These are phyloP conservation scores for Ephemerocybe angulata DNA, from an alignment of 768 basidiomycete species.

Conservation along the genomic window DNA sequence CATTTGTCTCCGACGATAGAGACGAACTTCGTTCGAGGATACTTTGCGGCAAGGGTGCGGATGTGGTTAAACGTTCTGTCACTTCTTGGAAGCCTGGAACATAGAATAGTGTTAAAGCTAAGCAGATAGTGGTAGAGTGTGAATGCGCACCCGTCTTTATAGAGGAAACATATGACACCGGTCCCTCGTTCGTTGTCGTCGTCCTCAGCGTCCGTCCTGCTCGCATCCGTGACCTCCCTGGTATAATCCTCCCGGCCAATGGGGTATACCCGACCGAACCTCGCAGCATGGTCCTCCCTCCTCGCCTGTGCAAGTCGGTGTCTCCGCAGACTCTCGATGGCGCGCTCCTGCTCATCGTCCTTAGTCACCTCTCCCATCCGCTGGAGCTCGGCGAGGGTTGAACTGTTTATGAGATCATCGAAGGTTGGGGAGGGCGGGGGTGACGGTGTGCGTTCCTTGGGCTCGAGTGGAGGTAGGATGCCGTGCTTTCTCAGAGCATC, in stretches of 20 bases:
- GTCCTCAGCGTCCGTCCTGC: constrained; percentile 61
- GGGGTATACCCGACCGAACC: constrained; percentile 83
- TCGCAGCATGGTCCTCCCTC: constrained; percentile 51
- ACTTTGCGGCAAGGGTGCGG: constrained; percentile 66
- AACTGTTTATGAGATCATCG: constrained; percentile 61
- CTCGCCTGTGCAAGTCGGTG: constrained; percentile 65
- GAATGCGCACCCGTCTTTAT: constrained; percentile 85
- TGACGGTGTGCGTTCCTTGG: constrained; percentile 67
- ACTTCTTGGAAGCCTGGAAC: constrained; percentile 68
- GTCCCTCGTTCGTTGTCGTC: constrained; percentile 73
- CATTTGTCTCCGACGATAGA: constrained; percentile 94
- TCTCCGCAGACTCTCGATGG: constrained; percentile 55
- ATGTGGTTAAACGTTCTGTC: constrained; percentile 73
- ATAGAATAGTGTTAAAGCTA: background rate
- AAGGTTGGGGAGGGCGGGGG: constrained; percentile 76
- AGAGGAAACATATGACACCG: constrained; percentile 90
- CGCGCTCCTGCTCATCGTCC: constrained; percentile 46
- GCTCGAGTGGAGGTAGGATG: constrained; percentile 74
- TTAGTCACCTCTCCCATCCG: constrained; percentile 69
- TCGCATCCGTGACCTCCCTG: constrained; percentile 91
- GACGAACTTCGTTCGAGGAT: constrained; percentile 93
- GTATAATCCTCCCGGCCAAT: constrained; percentile 94
- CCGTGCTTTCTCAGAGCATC: constrained; percentile 92
- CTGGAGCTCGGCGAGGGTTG: constrained; percentile 57
- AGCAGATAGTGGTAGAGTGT: background rate